Conservation (phyloP, 2,329 filamentous ascomycete species). For the Coniochaeta pulveracea region DNA sequence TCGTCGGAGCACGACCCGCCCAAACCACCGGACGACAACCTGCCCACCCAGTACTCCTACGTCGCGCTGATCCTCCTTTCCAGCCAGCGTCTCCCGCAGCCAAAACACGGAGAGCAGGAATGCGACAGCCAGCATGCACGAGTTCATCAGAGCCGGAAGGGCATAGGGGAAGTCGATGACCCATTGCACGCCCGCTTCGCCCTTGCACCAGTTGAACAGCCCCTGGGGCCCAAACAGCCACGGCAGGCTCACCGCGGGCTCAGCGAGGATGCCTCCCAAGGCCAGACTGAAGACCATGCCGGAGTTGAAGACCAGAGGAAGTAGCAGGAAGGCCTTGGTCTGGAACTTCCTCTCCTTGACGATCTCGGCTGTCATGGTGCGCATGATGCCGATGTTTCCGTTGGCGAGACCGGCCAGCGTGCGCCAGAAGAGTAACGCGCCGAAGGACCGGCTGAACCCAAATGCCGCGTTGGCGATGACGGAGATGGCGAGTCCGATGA, state of each 20-base stretch:
- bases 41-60: conserved; percentile 4
- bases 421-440: conserved; percentile 45
- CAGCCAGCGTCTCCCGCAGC: conserved; percentile 24
- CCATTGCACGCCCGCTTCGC: conserved; percentile 23
- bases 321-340: conserved; percentile 28
- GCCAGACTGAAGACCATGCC: conserved; percentile 28
- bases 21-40: conserved; percentile 8
- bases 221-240: conserved; percentile 24
- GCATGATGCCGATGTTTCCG: conserved; percentile 64
- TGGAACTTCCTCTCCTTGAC: conserved; percentile 56
- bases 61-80: conserved; percentile 6
- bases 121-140: conserved; percentile 18
- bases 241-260: conserved; percentile 27
- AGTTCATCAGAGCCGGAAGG: conserved; percentile 28
- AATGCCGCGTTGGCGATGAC: conserved; percentile 55
- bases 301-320: conserved; percentile 55
- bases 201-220: conserved; percentile 18
- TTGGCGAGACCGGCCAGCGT: conserved; percentile 55
- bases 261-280: conserved; percentile 30
- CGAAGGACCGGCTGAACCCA: conserved; percentile 53
- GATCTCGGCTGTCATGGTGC: conserved; percentile 64
- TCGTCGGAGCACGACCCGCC: conserved; percentile 10
- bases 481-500: conserved; percentile 54
- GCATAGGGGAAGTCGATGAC: conserved; percentile 30
- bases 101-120: conserved; percentile 21